Conservation (phyloP, 352 stramenopile genomes). For the Saprolegnia parasitica region DNA sequence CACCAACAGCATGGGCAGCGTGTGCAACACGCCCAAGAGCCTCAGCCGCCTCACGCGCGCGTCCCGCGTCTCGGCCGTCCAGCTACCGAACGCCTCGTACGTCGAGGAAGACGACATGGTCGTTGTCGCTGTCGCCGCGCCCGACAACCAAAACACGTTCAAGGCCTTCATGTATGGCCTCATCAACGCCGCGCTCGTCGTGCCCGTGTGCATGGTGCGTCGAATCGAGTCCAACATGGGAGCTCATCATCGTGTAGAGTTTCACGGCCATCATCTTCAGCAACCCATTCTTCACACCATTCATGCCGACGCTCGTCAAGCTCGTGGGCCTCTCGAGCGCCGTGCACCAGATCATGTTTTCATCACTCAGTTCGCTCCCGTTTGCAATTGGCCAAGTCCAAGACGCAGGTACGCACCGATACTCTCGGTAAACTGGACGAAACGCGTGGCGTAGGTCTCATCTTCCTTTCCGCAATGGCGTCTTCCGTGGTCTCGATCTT, state of each 20-base stretch:
- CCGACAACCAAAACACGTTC: constrained; percentile 37
- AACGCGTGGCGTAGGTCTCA: constrained; percentile 54
- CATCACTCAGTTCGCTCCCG: constrained; percentile 81
- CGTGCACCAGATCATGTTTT: constrained; percentile 93
- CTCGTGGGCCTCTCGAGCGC: constrained; percentile 91
- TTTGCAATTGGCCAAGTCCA: constrained; percentile 97
- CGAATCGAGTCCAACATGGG: constrained; percentile 33
- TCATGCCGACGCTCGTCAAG: constrained; percentile 78
- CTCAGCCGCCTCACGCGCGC: constrained; percentile 5
- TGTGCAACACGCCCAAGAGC: constrained; percentile 27
- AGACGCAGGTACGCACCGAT: constrained; percentile 65
- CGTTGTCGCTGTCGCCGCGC: background rate
- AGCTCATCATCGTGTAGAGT: constrained; percentile 58
- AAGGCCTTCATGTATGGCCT: constrained; percentile 75
- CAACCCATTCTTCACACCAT: constrained; percentile 45
- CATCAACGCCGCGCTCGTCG: constrained; percentile 84
- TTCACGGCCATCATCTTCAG: constrained; percentile 95
- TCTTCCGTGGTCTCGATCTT: constrained; percentile 81
- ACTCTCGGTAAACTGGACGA: background rate
- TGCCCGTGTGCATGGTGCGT: constrained; percentile 52
- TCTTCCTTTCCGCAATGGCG: constrained; percentile 94
- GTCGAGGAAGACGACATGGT: constrained; percentile 9
- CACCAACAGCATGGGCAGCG: constrained; percentile 28
- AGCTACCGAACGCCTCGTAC: constrained; percentile 6
- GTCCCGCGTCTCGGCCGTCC: constrained; percentile 2